Conservation (phyloP, 106 monocot genomes). For the Phalaenopsis equestris region DNA sequence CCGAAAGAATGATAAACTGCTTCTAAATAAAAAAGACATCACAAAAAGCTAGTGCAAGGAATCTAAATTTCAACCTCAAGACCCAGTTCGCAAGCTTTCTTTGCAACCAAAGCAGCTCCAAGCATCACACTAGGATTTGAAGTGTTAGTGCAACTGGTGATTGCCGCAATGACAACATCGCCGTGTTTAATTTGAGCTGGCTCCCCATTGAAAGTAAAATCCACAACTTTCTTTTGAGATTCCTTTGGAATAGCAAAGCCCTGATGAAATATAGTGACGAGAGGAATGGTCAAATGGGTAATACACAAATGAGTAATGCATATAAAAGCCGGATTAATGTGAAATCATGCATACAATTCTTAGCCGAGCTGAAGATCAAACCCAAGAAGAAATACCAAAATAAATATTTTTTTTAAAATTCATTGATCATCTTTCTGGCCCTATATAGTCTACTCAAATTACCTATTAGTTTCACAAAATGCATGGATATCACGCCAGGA, state of each 20-base stretch:
- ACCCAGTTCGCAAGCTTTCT: constrained; percentile 89
- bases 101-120: constrained; percentile 91
- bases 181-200: constrained; percentile 81
- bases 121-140: constrained; percentile 99
- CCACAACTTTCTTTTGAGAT: constrained; percentile 52
- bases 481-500: neutral
- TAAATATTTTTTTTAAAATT: neutral
- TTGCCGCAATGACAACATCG: constrained; percentile 93
- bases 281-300: neutral
- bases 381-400: neutral
- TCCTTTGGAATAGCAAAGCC: constrained; percentile 95
- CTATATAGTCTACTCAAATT: neutral
- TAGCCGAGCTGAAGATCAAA: neutral
- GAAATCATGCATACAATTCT: neutral
- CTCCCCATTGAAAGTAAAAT: constrained; percentile 73
- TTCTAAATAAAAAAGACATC: neutral
- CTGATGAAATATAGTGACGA: constrained; percentile 22
- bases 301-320: neutral
- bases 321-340: neutral
- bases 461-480: neutral
- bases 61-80: constrained; percentile 56
- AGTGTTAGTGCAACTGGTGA: constrained; percentile 95
- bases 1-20: neutral
- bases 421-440: neutral
- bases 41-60: neutral